Evolutionary conservation across 2,329 filamentous ascomycete genomes (phyloP), one percentile per base, ranked within the genome.

Genomic region (Calonectria pteridis): DNA sequence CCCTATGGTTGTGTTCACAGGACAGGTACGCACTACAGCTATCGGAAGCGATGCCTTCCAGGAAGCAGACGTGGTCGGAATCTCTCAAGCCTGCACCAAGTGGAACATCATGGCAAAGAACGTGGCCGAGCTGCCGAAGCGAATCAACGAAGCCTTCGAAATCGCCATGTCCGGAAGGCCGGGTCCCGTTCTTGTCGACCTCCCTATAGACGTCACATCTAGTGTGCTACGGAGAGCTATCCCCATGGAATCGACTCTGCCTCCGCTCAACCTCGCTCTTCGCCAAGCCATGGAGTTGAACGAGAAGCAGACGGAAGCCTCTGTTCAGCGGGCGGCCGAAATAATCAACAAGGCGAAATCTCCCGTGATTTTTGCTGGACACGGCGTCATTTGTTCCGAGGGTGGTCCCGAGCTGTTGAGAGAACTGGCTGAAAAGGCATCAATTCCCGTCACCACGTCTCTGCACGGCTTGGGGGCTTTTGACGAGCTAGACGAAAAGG

Each of bases 81-180:
- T 99, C 84, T 98, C 95, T 40, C 91, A 96, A 81, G 93, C 96
- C 23, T 98, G 96, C 89, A 98, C 96, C 79, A 98, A 98, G 88
- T 99, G 96, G 97, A 98, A 98, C 81, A 95, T 98, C 73, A 97
- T 98, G 95, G 95, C 98, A 63, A 98, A 97, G 90, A 96, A 93
- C 84, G 93, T 98, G 68, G 95, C 95, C 65, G 97, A 99, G 86
- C 89, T 99, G 70, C 96, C 97, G 59, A 92, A 94, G 80, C 91
- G 96, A 77, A 98, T 98, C 83, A 98, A 98, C 84, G 97, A 98
- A 87, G 97, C 97, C 59, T 98, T 99, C 82, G 96, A 98, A 87
- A 98, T 98, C 83, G 97, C 97, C 50, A 98, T 95, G 50, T 96
- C 93, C 81, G 97, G 97, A 73, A 92, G 97, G 59, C 97, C 96